These are phyloP conservation scores for Bremia lactucae DNA, from an alignment of 352 stramenopile species.

Conservation along the genomic window DNA sequence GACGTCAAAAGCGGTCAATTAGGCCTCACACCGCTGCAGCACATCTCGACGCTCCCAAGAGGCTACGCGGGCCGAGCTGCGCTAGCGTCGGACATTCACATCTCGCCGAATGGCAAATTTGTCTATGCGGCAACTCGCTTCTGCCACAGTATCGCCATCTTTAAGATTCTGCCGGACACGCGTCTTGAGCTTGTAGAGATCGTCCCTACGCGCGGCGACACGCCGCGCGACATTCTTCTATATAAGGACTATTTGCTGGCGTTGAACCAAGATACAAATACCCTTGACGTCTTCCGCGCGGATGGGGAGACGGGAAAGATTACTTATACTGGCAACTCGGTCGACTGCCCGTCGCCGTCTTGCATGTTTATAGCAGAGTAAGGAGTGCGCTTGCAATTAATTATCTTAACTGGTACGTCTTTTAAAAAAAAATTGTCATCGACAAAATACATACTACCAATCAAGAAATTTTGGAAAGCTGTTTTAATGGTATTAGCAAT, in stretches of 20 bases:
- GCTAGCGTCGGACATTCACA: slow-evolving; percentile 42
- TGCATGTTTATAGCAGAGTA: slow-evolving; percentile 28
- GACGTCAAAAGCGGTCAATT: slow-evolving; percentile 34
- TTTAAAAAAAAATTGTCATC: too few relatives aligned
- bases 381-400: not conserved
- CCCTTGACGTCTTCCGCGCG: slow-evolving; percentile 45
- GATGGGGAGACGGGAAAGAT: slow-evolving; percentile 34
- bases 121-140: slow-evolving; percentile 57
- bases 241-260: slow-evolving; percentile 48
- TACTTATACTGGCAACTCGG: slow-evolving; percentile 33
- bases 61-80: slow-evolving; percentile 24
- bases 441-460: too few relatives aligned
- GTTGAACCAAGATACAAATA: slow-evolving; percentile 52
- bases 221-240: slow-evolving; percentile 42
- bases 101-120: slow-evolving; percentile 40
- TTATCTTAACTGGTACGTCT: too few relatives aligned
- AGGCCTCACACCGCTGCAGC: slow-evolving; percentile 33
- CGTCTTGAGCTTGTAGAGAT: slow-evolving; percentile 38
- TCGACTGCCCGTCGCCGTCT: slow-evolving; percentile 38
- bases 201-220: slow-evolving; percentile 35
- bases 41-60: slow-evolving; percentile 49
- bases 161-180: slow-evolving; percentile 31
- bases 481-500: too few relatives aligned
- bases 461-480: too few relatives aligned
- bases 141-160: slow-evolving; percentile 54